Base-by-base conservation (phyloP, 495 filamentous ascomycete species). In the Gamarada debralockiae region DNA sequence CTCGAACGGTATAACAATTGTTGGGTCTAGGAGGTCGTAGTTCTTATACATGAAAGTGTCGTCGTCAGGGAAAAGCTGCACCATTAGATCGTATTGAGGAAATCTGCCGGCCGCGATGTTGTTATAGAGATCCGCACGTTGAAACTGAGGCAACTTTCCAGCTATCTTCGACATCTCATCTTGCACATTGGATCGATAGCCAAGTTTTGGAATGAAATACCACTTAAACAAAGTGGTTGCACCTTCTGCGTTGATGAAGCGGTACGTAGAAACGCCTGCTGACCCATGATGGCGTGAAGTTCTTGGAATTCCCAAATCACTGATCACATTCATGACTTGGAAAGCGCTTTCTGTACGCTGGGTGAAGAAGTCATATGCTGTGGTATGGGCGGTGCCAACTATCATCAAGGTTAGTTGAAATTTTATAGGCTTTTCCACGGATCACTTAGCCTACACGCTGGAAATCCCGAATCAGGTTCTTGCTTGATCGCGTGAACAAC, bases 301-400 rank as follows among this genome's bases (percentile, higher is more conserved):
- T 6, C 48, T 21, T 5, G 37, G 37, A 39, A 39, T 53, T 8
- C 52, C 52, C 62, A 72, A 42, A 8, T 68, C 37, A 40, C 67
- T 72, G 4, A 39, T 3, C n/a, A 39, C 37, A 15, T 39, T 39
- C 6, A 39, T 39, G 18, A 39, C 37, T 39, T 39, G 37, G 37
- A 39, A 39, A 4, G 37, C 37, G 37, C 37, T 39, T 15, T 39
- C 37, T n/a, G 70, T 71, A 53, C 75, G 73, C 44, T 73, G 71
- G 41, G 67, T 70, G 64, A 80, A 78, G 58, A 76, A 79, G 51
- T 79, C 76, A 66, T 71, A 79, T 15, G 74, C 74, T 4, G 73
- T 69, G 50, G 72, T 67, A 47, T 78, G 75, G 0, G 74, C 75
- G n/a, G 69, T 75, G n/a, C 72, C 20, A 15, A 39, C 37, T 39